Percentiles rank a stretch among this genome's conserved stretches.
phyloP scores from a whole-genome alignment of 495 filamentous ascomycete species.

The Penicillium canariense region DNA sequence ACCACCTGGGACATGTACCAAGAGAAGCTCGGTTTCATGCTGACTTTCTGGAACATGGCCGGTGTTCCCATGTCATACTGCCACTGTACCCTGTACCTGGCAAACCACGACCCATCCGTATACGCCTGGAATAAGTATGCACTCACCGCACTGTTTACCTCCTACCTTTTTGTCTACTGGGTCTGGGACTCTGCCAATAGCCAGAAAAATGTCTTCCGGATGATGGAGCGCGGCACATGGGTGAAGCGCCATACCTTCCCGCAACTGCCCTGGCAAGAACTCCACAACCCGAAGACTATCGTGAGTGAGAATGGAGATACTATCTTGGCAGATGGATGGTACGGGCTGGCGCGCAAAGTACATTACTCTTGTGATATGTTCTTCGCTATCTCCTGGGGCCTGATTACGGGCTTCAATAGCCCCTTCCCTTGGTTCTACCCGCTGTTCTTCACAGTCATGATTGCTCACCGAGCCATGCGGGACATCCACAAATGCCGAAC shows the following conservation, averaged over 20 bases:
- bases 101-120: constrained; percentile 71
- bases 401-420: constrained; percentile 58
- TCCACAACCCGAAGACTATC: constrained; percentile 78
- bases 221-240: constrained; percentile 69
- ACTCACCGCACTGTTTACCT: constrained; percentile 56
- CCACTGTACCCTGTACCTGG: constrained; percentile 90
- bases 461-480: constrained; percentile 75
- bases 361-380: constrained; percentile 88
- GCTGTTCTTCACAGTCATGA: constrained; percentile 85
- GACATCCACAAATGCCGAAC: constrained; percentile 77
- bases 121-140: constrained; percentile 71
- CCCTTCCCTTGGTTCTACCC: constrained; percentile 91
- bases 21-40: constrained; percentile 99
- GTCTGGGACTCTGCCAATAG: constrained; percentile 86
- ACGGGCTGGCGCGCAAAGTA: constrained; percentile 81
- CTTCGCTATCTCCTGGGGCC: constrained; percentile 66
- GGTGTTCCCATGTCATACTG: constrained; percentile 95
- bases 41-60: constrained; percentile 99
- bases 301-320: constrained; percentile 68
- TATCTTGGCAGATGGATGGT: constrained; percentile 87
- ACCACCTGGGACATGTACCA: constrained; percentile 98
- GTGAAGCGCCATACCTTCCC: constrained; percentile 79
- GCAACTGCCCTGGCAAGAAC: constrained; percentile 73
- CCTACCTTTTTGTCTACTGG: constrained; percentile 85
- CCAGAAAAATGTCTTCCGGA: constrained; percentile 92